Conservation (phyloP, 305 asterid species). For the Fraxinus xanthoxyloides region DNA sequence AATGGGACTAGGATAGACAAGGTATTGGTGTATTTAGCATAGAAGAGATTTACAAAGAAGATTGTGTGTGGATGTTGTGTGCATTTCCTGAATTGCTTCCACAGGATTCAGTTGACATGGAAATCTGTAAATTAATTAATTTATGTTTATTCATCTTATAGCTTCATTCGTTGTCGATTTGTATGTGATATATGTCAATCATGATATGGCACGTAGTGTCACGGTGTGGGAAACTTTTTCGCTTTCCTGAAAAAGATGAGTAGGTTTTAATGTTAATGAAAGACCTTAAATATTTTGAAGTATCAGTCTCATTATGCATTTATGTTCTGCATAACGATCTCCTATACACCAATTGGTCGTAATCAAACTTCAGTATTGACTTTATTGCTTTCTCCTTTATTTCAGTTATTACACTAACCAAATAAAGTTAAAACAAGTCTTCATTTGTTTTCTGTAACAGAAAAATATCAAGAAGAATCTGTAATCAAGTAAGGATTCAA, state of each 20-base stretch:
- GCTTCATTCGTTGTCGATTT: slow-evolving; percentile 1
- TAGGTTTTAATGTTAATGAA: neutral
- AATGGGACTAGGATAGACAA: neutral
- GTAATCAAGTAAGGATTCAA: neutral
- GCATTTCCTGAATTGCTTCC: slow-evolving; percentile 13
- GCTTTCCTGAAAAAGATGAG: neutral
- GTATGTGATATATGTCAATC: slow-evolving; percentile 2
- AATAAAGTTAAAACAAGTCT: neutral
- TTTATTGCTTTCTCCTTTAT: neutral
- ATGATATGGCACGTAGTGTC: slow-evolving; percentile 12
- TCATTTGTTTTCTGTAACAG: neutral
- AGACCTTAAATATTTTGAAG: neutral
- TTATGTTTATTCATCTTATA: neutral
- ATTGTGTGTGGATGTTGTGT: slow-evolving; percentile 23
- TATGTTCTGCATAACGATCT: neutral
- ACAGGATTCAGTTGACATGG: slow-evolving; percentile 21
- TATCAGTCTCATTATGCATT: neutral
- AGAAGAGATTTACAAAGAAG: slow-evolving; percentile 17
- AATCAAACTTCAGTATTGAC: neutral
- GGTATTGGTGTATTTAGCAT: neutral
- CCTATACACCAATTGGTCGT: neutral
- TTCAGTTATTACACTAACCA: too few relatives aligned
- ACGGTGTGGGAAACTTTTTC: neutral
- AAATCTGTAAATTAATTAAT: slow-evolving; percentile 3
- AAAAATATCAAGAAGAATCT: neutral